Conservation (phyloP, 2,329 filamentous ascomycete species). For the Exophiala spinifera region DNA sequence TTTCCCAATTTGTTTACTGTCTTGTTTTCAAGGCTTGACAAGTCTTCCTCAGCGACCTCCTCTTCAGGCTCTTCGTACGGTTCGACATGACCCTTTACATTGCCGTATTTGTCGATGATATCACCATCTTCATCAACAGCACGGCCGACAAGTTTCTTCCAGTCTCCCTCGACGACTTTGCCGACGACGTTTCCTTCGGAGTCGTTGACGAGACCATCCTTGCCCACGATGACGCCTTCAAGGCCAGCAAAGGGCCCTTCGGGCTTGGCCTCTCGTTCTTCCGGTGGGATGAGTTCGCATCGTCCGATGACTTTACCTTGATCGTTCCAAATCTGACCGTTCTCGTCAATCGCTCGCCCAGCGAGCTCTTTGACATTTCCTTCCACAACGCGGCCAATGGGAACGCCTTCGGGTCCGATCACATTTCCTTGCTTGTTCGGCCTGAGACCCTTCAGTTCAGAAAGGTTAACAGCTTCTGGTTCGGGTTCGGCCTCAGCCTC, state of each 20-base stretch:
- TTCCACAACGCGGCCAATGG: constrained; percentile 55
- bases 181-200: constrained; percentile 75
- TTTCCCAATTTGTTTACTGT: constrained; percentile 63
- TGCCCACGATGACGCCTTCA: constrained; percentile 55
- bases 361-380: constrained; percentile 56
- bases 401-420: constrained; percentile 52
- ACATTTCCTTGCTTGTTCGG: constrained; percentile 60
- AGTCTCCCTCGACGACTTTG: constrained; percentile 66
- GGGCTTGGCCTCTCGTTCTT: constrained; percentile 53
- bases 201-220: constrained; percentile 65
- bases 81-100: constrained; percentile 58
- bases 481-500: constrained; percentile 45
- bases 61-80: constrained; percentile 52
- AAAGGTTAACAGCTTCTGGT: constrained; percentile 49
- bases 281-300: constrained; percentile 57
- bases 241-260: constrained; percentile 59
- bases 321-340: constrained; percentile 57
- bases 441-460: constrained; percentile 51
- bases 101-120: constrained; percentile 72
- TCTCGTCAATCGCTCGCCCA: constrained; percentile 54
- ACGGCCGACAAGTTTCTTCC: constrained; percentile 69
- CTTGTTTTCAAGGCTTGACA: constrained; percentile 60
- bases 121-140: constrained; percentile 78
- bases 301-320: constrained; percentile 56
- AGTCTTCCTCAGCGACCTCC: constrained; percentile 48